These are phyloP conservation scores for Aquilaria agallochum DNA, from an alignment of 441 rosid species.

Conservation along the genomic window DNA sequence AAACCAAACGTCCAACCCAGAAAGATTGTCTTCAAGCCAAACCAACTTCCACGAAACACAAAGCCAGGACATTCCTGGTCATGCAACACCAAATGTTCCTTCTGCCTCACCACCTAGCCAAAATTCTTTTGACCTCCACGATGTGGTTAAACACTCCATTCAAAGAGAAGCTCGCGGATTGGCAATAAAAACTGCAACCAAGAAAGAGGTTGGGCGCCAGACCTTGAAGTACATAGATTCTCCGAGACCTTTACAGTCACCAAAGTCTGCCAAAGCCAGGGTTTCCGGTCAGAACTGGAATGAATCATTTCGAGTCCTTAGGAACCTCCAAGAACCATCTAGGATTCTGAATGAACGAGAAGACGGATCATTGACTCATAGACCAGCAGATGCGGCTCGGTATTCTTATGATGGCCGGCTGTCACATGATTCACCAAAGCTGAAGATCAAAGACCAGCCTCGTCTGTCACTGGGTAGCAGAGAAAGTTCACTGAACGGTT, in stretches of 20 bases:
- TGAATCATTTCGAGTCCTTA: constrained; percentile 42
- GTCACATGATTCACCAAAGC: constrained; percentile 40
- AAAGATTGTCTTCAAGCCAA: constrained; percentile 34
- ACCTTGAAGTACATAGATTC: constrained; percentile 59
- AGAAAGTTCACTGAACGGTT: constrained; percentile 45
- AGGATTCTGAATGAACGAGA: constrained; percentile 28
- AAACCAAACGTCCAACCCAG: constrained; percentile 44
- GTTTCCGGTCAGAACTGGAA: constrained; percentile 22
- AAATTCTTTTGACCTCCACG: constrained; percentile 48
- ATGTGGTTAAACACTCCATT: constrained; percentile 58
- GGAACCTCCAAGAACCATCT: constrained; percentile 30
- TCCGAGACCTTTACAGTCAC: constrained; percentile 58
- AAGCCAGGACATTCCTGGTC: constrained; percentile 17
- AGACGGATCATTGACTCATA: constrained; percentile 26
- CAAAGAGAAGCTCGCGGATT: constrained; percentile 55
- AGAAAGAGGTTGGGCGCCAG: constrained; percentile 29
- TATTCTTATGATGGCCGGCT: constrained; percentile 89
- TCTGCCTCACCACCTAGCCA: constrained; percentile 28
- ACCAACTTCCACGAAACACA: constrained; percentile 22
- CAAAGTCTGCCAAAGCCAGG: constrained; percentile 41
- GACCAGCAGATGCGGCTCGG: constrained; percentile 61
- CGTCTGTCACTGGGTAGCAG: constrained; percentile 93
- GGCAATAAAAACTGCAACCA: constrained; percentile 33
- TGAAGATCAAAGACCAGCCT: constrained; percentile 77
- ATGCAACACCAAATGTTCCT: constrained; percentile 27